Percentiles rank a stretch among this genome's conserved stretches.
phyloP scores from a whole-genome alignment of 306 rosid genomes.

The Trifolium dubium region DNA sequence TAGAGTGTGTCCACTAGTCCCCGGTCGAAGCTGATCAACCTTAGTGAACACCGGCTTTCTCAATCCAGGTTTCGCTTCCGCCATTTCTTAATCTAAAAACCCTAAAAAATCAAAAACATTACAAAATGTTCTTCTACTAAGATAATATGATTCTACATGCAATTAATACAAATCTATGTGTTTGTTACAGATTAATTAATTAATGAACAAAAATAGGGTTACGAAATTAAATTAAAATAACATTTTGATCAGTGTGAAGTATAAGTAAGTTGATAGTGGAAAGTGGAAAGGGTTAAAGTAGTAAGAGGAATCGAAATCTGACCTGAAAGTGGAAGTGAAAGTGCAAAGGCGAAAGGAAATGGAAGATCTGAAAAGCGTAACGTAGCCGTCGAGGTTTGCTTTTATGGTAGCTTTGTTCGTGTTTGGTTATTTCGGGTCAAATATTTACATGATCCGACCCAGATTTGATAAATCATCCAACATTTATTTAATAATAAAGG shows the following conservation, averaged over 20 bases:
- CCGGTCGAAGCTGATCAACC: conserved; percentile 87
- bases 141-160: no score
- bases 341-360: conserved; percentile 8
- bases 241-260: background rate
- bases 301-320: conserved; percentile 24
- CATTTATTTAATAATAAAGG: no score
- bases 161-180: background rate
- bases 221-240: background rate
- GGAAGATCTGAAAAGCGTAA: conserved; percentile 48
- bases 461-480: background rate
- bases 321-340: conserved; percentile 38
- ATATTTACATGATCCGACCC: conserved; percentile 6
- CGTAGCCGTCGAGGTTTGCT: conserved; percentile 40
- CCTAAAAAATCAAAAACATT: conserved; percentile 34
- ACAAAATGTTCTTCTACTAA: background rate
- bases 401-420: background rate
- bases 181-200: background rate
- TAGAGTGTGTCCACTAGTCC: conserved; percentile 81
- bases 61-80: conserved; percentile 82
- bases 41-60: conserved; percentile 93
- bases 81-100: conserved; percentile 54
- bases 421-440: conserved; percentile 1
- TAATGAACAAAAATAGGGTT: conserved; percentile 12
- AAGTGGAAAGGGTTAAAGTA: background rate
- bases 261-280: background rate